phyloP scores from a whole-genome alignment of 148 eudicot species.

The Vaccinium darrowii region DNA sequence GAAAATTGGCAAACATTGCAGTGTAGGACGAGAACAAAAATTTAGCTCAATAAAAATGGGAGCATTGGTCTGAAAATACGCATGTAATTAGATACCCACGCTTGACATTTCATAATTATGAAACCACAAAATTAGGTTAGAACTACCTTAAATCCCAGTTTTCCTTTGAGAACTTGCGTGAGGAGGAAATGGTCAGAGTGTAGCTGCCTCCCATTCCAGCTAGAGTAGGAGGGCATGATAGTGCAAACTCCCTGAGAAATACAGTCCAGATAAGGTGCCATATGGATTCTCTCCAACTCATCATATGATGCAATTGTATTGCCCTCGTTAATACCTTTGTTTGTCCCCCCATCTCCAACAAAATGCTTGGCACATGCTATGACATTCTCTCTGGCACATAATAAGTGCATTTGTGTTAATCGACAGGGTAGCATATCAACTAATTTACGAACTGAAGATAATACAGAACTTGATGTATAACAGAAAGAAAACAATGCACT shows the following conservation, averaged over 20 bases:
- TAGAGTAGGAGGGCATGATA: slow-evolving; percentile 85
- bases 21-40: not conserved
- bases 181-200: slow-evolving; percentile 68
- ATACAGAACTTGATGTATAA: not conserved
- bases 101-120: not conserved
- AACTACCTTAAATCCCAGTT: slow-evolving; percentile 73
- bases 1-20: slow-evolving; percentile 11
- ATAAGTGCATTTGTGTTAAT: slow-evolving; percentile 4
- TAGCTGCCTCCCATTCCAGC: slow-evolving; percentile 71
- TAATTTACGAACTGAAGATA: not conserved
- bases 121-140: not conserved
- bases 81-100: not conserved
- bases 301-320: slow-evolving; percentile 61
- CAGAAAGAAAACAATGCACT: not conserved
- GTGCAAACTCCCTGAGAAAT: slow-evolving; percentile 81
- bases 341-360: slow-evolving; percentile 88
- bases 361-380: slow-evolving; percentile 91
- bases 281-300: slow-evolving; percentile 69
- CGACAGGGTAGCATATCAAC: not conserved
- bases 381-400: slow-evolving; percentile 62
- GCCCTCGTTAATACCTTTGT: slow-evolving; percentile 76
- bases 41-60: not conserved
- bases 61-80: not conserved
- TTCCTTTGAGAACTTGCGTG: slow-evolving; percentile 66
- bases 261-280: slow-evolving; percentile 81